A percentile compares a stretch with the other conserved stretches of the same genome.
Conservation (phyloP, 345 rosid genomes). For the Eucalyptus erythrocorys region DNA sequence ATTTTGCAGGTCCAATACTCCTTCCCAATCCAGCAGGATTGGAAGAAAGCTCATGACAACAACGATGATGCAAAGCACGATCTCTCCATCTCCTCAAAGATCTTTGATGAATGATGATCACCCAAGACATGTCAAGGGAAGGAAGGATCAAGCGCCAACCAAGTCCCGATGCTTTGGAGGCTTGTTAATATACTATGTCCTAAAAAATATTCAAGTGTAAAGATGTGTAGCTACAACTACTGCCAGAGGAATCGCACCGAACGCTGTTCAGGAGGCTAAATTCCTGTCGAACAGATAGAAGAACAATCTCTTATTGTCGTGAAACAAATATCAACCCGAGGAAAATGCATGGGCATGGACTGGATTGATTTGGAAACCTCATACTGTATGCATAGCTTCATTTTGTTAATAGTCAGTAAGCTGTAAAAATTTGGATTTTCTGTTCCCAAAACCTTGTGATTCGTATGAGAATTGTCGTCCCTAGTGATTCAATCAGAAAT, state of each 20-base stretch:
- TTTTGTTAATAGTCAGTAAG: neutral
- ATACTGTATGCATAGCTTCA: neutral
- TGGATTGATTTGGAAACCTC: neutral
- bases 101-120: slow-evolving; percentile 8
- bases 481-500: neutral
- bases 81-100: slow-evolving; percentile 5
- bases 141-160: slow-evolving; percentile 3
- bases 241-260: neutral
- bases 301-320: neutral
- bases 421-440: neutral
- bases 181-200: slow-evolving; percentile 14
- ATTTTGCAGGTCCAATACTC: neutral
- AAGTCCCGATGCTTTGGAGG: neutral
- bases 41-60: neutral
- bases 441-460: neutral
- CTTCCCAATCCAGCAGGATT: neutral
- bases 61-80: neutral
- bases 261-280: neutral
- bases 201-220: neutral
- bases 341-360: neutral
- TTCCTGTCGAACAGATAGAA: neutral
- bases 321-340: neutral
- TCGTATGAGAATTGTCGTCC: neutral
- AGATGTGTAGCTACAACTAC: neutral
- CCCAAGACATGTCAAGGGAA: slow-evolving; percentile 4